Evolutionary conservation across 83 land plant species (phyloP), one percentile per base, ranked within the genome.

Genomic region (Larix sibirica): DNA sequence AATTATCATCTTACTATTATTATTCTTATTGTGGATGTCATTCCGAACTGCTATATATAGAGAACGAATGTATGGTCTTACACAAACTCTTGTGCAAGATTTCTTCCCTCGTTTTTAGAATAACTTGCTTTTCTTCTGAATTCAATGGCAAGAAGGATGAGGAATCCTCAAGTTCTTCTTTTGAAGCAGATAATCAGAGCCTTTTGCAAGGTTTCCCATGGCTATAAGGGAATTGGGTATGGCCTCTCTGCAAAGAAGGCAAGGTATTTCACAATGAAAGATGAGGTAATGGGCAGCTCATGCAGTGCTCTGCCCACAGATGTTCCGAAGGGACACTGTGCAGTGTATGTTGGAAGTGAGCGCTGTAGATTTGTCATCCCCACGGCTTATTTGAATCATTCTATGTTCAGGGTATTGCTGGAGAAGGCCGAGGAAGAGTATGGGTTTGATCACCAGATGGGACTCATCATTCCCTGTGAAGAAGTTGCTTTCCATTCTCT

Each of bases 381-480:
- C 77, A 73, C 77, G 4, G 3, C 0, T 8, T 73, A 42, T 4
- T 44, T 73, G 56, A 73, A n/a, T 36, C 56, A 73, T 42, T 44
- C 56, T 9, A 1, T 44, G 14, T 73, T 73, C 9, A 10, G 8
- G 56, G 26, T 4, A 42, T 21, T 73, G 77, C 3, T 86, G 4
- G 10, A 62, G 6, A 58, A 77, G 77, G 88, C 85, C 3, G 85
- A 81, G 84, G 79, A 84, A 47, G 86, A 89, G 82, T 87, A 26
- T 67, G 91, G 89, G 58, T 89, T 84, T 82, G 76, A 10, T 73
- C 77, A 73, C 10, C 77, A 44, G 0, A 73, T 44, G 77, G 77
- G 77, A n/a, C 82, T 86, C 82, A 86, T 81, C 36, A 81, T 89
- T 78, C 88, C 86, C n/a, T 89, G 90, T 71, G 80, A 79, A 4